These are phyloP conservation scores for Simplicillium sp. DNA, from an alignment of 2,329 filamentous ascomycete species.

Conservation along the genomic window DNA sequence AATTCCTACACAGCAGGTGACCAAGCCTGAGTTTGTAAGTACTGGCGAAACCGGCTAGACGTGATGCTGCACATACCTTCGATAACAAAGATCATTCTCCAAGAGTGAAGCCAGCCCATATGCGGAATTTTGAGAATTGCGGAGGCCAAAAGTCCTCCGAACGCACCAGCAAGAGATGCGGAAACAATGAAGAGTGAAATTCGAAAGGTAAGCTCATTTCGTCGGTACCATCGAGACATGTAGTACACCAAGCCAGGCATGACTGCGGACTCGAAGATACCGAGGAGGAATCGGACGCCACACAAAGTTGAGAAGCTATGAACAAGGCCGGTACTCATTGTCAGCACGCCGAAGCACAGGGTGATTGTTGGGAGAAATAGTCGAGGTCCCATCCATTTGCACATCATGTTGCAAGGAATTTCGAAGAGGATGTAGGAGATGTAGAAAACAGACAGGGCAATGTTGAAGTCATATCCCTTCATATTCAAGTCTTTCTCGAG, in stretches of 20 bases:
- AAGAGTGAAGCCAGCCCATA: slow-evolving; percentile 45
- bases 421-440: slow-evolving; percentile 57
- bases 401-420: slow-evolving; percentile 52
- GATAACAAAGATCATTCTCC: slow-evolving; percentile 66
- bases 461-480: slow-evolving; percentile 51
- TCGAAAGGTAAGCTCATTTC: slow-evolving; percentile 53
- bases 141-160: slow-evolving; percentile 54
- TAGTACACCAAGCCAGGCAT: slow-evolving; percentile 59
- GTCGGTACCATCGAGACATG: slow-evolving; percentile 52
- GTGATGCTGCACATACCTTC: slow-evolving; percentile 31
- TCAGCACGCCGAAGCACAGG: slow-evolving; percentile 47
- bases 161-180: slow-evolving; percentile 56
- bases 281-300: slow-evolving; percentile 51
- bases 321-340: slow-evolving; percentile 53
- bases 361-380: slow-evolving; percentile 53
- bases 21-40: slow-evolving; percentile 31
- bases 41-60: neutral
- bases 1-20: slow-evolving; percentile 40
- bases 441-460: slow-evolving; percentile 52
- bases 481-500: slow-evolving; percentile 46
- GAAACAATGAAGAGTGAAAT: slow-evolving; percentile 56
- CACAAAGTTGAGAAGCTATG: slow-evolving; percentile 33
- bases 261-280: slow-evolving; percentile 56
- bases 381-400: slow-evolving; percentile 55
- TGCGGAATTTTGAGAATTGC: slow-evolving; percentile 50